A percentile compares a stretch with the other conserved stretches of the same genome.
Conservation (phyloP, 306 rosid genomes). For the Vigna nakashimae region DNA sequence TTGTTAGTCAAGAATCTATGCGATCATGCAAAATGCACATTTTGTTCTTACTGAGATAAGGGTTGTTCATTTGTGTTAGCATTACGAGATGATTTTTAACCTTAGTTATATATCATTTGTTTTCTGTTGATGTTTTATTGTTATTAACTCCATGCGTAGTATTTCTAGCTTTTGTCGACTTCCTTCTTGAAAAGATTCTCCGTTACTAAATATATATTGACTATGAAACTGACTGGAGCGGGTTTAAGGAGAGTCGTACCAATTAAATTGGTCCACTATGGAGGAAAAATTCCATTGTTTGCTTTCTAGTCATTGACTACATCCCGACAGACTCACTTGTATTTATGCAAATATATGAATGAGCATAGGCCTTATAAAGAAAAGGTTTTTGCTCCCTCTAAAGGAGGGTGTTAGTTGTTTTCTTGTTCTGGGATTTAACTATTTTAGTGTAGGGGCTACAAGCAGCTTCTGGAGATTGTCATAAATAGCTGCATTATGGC, state of each 20-base stretch:
- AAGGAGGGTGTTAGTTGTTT: background rate
- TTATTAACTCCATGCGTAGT: constrained; percentile 7
- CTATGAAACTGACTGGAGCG: constrained; percentile 22
- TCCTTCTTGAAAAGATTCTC: constrained; percentile 13
- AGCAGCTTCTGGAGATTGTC: constrained; percentile 10
- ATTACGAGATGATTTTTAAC: constrained; percentile 19
- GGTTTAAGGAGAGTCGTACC: constrained; percentile 28
- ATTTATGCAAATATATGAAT: constrained; percentile 9
- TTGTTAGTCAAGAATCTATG: constrained; percentile 19
- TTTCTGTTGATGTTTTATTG: constrained; percentile 17
- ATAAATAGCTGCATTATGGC: background rate
- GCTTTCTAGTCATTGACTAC: constrained; percentile 2
- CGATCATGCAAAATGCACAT: constrained; percentile 7
- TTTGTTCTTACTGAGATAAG: constrained; percentile 19
- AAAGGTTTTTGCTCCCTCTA: background rate
- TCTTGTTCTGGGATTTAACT: constrained; percentile 18
- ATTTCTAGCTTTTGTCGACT: constrained; percentile 32
- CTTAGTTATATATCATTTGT: constrained; percentile 11
- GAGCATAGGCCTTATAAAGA: background rate
- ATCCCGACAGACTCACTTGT: background rate
- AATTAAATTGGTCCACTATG: background rate
- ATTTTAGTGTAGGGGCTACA: constrained; percentile 25
- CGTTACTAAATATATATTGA: constrained; percentile 18
- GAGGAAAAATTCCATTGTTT: constrained; percentile 11
- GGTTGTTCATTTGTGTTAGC: constrained; percentile 27